A percentile compares a stretch with the other conserved stretches of the same genome.
Evolutionary conservation across 2,329 filamentous ascomycete genomes (phyloP).

Genomic region (Blastomyces gilchristii): DNA sequence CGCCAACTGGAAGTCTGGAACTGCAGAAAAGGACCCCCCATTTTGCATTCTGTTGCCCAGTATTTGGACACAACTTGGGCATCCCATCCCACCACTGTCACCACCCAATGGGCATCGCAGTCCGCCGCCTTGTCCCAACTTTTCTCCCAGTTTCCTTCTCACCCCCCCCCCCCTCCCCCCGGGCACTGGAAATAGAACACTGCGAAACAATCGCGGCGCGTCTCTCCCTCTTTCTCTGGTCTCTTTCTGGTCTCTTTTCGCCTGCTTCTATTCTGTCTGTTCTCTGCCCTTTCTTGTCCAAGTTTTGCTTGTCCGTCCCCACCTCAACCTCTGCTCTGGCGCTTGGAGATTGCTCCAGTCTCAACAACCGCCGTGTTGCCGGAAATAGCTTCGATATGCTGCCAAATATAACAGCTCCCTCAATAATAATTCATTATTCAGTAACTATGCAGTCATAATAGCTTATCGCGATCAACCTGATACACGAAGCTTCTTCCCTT

Average conservation of each 20-base stretch:
- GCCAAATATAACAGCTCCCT: background rate
- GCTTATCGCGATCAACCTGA: conserved; percentile 1
- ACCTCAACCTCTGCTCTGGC: conserved; percentile 1
- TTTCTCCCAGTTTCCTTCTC: background rate
- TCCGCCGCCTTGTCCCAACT: background rate
- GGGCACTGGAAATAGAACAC: background rate
- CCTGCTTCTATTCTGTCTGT: background rate
- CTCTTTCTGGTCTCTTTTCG: background rate
- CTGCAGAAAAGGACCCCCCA: conserved; percentile 12
- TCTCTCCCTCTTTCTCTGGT: background rate
- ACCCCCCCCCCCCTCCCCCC: too few relatives aligned
- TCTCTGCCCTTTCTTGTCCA: background rate
- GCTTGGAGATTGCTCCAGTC: background rate
- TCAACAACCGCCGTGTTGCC: background rate
- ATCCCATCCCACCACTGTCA: background rate
- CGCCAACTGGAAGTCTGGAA: conserved; percentile 10
- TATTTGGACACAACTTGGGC: background rate
- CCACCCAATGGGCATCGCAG: background rate
- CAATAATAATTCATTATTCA: conserved; percentile 3
- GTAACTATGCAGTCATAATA: conserved; percentile 1
- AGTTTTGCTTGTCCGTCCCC: conserved; percentile 1
- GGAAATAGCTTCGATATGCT: background rate
- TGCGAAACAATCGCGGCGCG: background rate
- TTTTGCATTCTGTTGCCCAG: background rate
- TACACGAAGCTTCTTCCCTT: background rate